These are phyloP conservation scores for Lentinus brumalis DNA, from an alignment of 768 basidiomycete genomes.

Conservation along the genomic window DNA sequence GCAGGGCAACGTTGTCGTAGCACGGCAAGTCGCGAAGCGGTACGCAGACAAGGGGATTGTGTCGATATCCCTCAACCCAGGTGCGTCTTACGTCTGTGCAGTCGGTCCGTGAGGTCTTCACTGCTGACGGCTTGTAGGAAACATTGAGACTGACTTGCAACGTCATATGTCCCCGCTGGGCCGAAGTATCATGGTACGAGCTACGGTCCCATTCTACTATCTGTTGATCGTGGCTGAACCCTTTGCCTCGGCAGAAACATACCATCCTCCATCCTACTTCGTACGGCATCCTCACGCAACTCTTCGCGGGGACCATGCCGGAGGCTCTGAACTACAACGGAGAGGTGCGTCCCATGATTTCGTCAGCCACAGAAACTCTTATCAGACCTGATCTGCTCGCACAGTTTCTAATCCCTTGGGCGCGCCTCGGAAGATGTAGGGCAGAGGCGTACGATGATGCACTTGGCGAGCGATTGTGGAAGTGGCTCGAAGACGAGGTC, in stretches of 20 bases:
- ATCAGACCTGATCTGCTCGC: too few relatives aligned
- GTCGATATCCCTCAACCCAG: conserved; percentile 46
- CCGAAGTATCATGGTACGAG: conserved; percentile 14
- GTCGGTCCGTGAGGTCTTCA: neutral
- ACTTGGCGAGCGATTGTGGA: conserved; percentile 29
- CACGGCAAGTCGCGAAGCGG: conserved; percentile 47
- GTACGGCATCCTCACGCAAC: conserved; percentile 31
- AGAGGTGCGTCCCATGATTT: conserved; percentile 31
- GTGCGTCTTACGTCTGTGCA: conserved; percentile 11
- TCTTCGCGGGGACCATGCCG: conserved; percentile 38
- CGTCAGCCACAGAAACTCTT: neutral
- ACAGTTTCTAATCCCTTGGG: conserved; percentile 31
- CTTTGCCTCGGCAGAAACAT: too few relatives aligned
- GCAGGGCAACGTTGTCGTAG: conserved; percentile 42
- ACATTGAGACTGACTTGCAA: conserved; percentile 20
- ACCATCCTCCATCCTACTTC: conserved; percentile 31
- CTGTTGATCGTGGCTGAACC: too few relatives aligned
- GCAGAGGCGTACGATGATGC: conserved; percentile 19
- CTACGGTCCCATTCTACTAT: too few relatives aligned
- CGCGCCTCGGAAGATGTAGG: conserved; percentile 14
- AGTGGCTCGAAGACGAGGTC: conserved; percentile 29
- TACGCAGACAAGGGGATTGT: conserved; percentile 46
- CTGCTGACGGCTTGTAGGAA: neutral
- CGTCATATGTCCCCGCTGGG: conserved; percentile 10
- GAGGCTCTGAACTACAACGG: conserved; percentile 42